Base-by-base conservation (phyloP, 1,284 basidiomycete species). In the Crocinoboletus sp. region DNA sequence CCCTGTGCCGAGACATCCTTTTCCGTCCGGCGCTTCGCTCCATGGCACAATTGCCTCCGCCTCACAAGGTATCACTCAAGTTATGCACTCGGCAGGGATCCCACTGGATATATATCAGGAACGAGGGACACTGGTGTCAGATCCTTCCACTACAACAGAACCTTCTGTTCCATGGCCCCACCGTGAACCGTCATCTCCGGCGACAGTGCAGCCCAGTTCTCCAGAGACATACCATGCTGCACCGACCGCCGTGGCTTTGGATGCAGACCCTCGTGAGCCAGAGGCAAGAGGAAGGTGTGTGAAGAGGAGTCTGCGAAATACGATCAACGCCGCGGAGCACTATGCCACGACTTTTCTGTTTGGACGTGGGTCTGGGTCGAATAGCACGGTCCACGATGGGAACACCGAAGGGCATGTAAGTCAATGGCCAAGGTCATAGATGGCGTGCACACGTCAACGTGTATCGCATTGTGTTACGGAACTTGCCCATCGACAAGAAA, bases 331-430 rank as follows among this genome's bases (percentile, higher is more conserved):
- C 20, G 83, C 84, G 7, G 84, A 87, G 56, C 76, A 81, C 45
- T 81, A 80, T 54, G 78, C 82, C 4, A 77, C 69, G 45, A 73
- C 78, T 6, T 74, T 86, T 52, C 66, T 84, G 24, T 82, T 84
- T 51, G 80, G 81, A 16, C 65, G 72, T 24, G 50, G 52, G 36
- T 64, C 61, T 13, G 35, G 51, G 19, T 63, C 61, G 15, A 62
- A 50, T 20, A 45, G 43, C 34, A 37, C 48, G 28, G 24, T 36
- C 22, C 58, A 57, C 13, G 59, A 65, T 34, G 49, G 53, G 29
- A 54, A 47, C 27, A 38, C 39, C 35, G 51, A 45, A 31, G 64
- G 57, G 28, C 61, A 58, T 36, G 45, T 42, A 39, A 40, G 50
- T 36, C 59, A 55, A 41, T 60, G 55, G 55, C 30, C 61, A 45